These are phyloP conservation scores for Colletotrichum coccodes DNA, from an alignment of 2,329 filamentous ascomycete genomes.

Conservation along the genomic window DNA sequence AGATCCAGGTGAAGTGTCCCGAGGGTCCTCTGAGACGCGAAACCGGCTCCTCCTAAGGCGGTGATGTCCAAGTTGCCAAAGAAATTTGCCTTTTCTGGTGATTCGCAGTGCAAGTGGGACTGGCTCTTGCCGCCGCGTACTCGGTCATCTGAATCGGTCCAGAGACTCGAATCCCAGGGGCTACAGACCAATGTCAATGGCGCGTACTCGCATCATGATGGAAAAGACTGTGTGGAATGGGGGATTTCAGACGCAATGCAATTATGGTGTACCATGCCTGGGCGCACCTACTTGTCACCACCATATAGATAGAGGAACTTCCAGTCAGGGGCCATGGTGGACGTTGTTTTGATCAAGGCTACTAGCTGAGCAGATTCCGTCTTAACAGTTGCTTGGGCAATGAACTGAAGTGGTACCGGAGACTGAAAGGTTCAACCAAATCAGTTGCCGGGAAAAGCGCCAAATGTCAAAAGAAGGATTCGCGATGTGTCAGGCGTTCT, in stretches of 20 bases:
- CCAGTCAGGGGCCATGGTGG: conserved; percentile 25
- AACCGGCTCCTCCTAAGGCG: conserved; percentile 82
- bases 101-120: conserved; percentile 56
- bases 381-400: not conserved
- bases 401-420: not conserved
- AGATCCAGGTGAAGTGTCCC: conserved; percentile 72
- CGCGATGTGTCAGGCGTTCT: not conserved
- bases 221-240: not conserved
- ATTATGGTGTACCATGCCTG: not conserved
- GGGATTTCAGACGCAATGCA: not conserved
- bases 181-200: conserved; percentile 45
- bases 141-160: conserved; percentile 78
- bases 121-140: conserved; percentile 79
- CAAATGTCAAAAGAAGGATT: not conserved
- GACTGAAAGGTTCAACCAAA: not conserved
- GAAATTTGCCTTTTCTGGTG: conserved; percentile 63
- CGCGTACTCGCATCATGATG: not conserved
- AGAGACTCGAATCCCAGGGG: conserved; percentile 68
- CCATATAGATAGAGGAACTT: conserved; percentile 49
- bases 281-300: conserved; percentile 47
- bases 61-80: conserved; percentile 77
- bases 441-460: not conserved
- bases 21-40: conserved; percentile 80
- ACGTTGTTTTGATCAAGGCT: not conserved
- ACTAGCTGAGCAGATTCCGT: not conserved